phyloP scores from a whole-genome alignment of 169 alveolate species.

The Plasmodium adleri region DNA sequence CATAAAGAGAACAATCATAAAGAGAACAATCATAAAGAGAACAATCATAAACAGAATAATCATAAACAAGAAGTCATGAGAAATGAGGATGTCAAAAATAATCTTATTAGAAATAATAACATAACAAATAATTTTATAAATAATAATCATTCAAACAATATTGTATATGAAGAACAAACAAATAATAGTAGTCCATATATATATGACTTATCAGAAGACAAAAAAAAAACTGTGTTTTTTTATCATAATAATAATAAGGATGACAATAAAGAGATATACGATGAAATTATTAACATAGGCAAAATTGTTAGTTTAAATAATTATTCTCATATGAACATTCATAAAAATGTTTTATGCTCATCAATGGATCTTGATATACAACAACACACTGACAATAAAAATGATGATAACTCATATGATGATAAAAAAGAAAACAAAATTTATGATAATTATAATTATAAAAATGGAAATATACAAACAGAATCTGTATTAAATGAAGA shows the following conservation, averaged over 20 bases:
- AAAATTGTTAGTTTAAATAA: slow-evolving; percentile 24
- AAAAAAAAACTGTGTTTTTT: slow-evolving; percentile 7
- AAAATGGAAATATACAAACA: no score
- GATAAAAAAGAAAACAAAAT: neutral
- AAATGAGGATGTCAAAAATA: neutral
- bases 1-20: neutral
- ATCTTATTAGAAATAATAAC: neutral
- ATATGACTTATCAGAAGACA: neutral
- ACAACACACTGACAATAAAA: neutral
- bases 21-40: neutral
- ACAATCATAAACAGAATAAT: neutral
- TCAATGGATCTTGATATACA: neutral
- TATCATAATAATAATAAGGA: neutral
- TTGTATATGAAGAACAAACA: neutral
- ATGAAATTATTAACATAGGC: slow-evolving; percentile 51
- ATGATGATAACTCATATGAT: neutral
- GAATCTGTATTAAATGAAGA: no score
- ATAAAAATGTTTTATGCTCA: neutral
- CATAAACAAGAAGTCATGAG: neutral
- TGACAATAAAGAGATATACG: slow-evolving; percentile 3
- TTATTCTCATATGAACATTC: slow-evolving; percentile 18
- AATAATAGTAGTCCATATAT: no score
- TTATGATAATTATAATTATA: no score
- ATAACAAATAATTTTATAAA: neutral
- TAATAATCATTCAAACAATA: neutral